These are phyloP conservation scores for Boletus tomentosulus DNA, from an alignment of 768 basidiomycete genomes.

Conservation along the genomic window DNA sequence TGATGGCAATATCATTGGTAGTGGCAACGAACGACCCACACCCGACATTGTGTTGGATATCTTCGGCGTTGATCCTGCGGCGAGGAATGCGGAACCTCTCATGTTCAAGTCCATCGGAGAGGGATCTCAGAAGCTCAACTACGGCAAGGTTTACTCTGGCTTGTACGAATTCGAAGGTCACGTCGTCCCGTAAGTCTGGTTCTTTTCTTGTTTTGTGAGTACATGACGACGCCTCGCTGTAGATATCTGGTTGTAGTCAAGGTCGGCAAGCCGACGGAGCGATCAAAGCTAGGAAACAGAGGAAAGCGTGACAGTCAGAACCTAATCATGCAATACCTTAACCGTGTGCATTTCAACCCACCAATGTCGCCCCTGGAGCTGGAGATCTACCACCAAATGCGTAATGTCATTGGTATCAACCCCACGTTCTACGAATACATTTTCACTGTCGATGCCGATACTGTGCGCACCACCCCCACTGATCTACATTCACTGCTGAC, in stretches of 20 bases:
- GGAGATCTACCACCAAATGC: conserved; percentile 73
- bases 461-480: conserved; percentile 33
- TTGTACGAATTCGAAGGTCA: conserved; percentile 70
- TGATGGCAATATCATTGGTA: conserved; percentile 69
- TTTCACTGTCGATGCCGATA: conserved; percentile 70
- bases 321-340: conserved; percentile 61
- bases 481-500: conserved; percentile 10
- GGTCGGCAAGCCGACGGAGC: conserved; percentile 64
- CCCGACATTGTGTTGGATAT: conserved; percentile 66
- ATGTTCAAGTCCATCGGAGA: conserved; percentile 68
- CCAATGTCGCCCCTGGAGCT: conserved; percentile 65
- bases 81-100: conserved; percentile 59
- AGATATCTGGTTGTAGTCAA: conserved; percentile 63
- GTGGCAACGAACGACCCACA: conserved; percentile 63
- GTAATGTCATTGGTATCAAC: conserved; percentile 69
- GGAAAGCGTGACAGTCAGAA: conserved; percentile 71
- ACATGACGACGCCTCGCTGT: conserved; percentile 2
- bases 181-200: conserved; percentile 52
- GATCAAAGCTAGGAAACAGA: conserved; percentile 61
- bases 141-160: conserved; percentile 67
- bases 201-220: not conserved
- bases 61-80: conserved; percentile 60
- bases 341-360: conserved; percentile 63
- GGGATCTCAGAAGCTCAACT: conserved; percentile 63
- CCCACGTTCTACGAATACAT: conserved; percentile 75